Evolutionary conservation across 257 asterid species (phyloP).

Genomic region (Gentiana dahurica): DNA sequence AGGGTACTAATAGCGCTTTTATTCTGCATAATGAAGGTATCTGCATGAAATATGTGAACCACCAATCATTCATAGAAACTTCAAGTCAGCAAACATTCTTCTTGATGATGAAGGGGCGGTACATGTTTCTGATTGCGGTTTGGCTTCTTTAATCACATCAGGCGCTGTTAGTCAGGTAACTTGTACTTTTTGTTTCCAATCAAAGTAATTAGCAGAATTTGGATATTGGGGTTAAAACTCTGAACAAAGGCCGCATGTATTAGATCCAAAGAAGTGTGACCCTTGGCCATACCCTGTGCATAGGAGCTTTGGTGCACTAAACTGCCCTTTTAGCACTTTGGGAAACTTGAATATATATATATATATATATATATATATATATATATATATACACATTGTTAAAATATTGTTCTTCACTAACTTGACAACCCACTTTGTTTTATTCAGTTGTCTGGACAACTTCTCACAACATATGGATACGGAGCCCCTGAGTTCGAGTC

Average conservation of each 20-base stretch:
- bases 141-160: constrained; percentile 69
- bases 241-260: too few relatives aligned
- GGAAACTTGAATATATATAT: too few relatives aligned
- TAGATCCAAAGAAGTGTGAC: too few relatives aligned
- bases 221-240: too few relatives aligned
- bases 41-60: constrained; percentile 91
- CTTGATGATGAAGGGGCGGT: constrained; percentile 85
- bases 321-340: too few relatives aligned
- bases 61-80: constrained; percentile 81
- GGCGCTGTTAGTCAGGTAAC: constrained; percentile 87
- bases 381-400: too few relatives aligned
- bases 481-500: constrained; percentile 98
- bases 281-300: too few relatives aligned
- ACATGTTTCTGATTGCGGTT: constrained; percentile 86
- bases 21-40: constrained; percentile 43
- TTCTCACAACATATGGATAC: constrained; percentile 83
- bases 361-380: too few relatives aligned
- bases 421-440: neutral
- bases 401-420: too few relatives aligned
- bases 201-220: neutral
- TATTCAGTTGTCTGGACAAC: constrained; percentile 90
- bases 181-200: constrained; percentile 5
- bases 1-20: constrained; percentile 6
- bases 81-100: constrained; percentile 84
- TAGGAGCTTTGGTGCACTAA: too few relatives aligned